Evolutionary conservation across 345 rosid species (phyloP), one percentile per base, ranked within the genome.

Genomic region (Lepidium aucheri): DNA sequence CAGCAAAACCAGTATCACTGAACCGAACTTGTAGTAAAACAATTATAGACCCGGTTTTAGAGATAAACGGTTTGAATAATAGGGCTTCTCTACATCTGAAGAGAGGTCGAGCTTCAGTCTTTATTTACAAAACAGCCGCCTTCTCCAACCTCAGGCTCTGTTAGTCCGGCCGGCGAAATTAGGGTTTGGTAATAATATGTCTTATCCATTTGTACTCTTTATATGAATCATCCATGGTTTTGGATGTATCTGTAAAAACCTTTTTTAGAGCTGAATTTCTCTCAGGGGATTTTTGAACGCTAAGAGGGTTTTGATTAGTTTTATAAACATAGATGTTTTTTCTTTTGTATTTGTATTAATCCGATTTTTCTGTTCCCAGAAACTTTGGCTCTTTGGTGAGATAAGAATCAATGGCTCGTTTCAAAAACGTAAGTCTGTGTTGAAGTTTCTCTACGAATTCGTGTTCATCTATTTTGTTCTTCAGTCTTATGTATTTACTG

Each of bases 351-450:
- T 53, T 53, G 34, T 53, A 35, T 44, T 70, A 52, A 52, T 52
- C 16, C 18, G 7, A 17, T 38, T 32, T 32, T 30, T 60, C 10
- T 36, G 7, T 45, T 54, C 54, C 11, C 67, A 65, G 76, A 72
- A 56, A 4, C 65, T 57, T 30, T 65, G 45, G 3, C 36, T 20
- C 44, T 72, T 46, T 54, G 65, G n/a, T 14, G 45, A 12, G 22
- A 15, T 9, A 22, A 40, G 9, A 56, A 5, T 30, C 49, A 63
- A 82, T 83, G 86, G 82, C 63, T 76, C 84, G 84, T 47, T 71
- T 78, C 74, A 59, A 49, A 33, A 80, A 72, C 65, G 87, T 78
- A 74, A 78, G 83, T 60, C 0, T 56, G 1, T 24, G 47, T 59
- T 30, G n/a, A 4, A 3, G 18, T 51, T 14, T 39, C 46, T 12